A percentile compares a stretch with the other conserved stretches of the same genome.
These are phyloP conservation scores for Jatropha curcas DNA, from an alignment of 345 rosid species.

Conservation along the genomic window DNA sequence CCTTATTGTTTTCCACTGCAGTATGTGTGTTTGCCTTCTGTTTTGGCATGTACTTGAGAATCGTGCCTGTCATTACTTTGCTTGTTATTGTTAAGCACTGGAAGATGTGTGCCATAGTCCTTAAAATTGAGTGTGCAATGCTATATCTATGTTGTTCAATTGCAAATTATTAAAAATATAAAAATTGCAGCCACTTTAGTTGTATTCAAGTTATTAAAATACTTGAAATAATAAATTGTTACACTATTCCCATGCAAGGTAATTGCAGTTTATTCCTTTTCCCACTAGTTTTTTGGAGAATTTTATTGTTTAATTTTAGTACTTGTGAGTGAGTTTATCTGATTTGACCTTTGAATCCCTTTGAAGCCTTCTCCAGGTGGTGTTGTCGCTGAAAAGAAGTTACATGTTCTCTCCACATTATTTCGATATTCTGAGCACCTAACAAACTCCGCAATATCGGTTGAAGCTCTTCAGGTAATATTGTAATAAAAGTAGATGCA, in stretches of 20 bases:
- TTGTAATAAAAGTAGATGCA: conserved; percentile 8
- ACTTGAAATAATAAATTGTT: no score
- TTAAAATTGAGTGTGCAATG: not conserved
- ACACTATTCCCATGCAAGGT: not conserved
- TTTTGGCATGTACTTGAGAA: not conserved
- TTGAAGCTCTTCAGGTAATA: conserved; percentile 90
- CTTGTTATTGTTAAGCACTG: no score
- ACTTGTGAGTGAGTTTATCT: not conserved
- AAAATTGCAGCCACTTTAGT: no score
- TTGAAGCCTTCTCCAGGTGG: conserved; percentile 53
- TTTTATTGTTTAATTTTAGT: not conserved
- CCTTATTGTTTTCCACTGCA: not conserved
- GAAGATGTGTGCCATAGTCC: not conserved
- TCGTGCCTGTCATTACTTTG: not conserved
- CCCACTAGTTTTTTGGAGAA: not conserved
- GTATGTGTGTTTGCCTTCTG: not conserved
- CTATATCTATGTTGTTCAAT: not conserved
- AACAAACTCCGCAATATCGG: conserved; percentile 54
- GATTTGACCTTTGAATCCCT: conserved; percentile 31
- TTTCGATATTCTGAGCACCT: conserved; percentile 53
- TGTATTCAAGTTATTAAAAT: no score
- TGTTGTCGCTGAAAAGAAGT: conserved; percentile 41
- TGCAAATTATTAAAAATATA: no score
- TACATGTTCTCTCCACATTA: conserved; percentile 59
- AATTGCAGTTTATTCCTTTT: not conserved